Evolutionary conservation across 2,329 filamentous ascomycete genomes (phyloP), one percentile per base, ranked within the genome.

Genomic region (Aspergillus fumigatus): DNA sequence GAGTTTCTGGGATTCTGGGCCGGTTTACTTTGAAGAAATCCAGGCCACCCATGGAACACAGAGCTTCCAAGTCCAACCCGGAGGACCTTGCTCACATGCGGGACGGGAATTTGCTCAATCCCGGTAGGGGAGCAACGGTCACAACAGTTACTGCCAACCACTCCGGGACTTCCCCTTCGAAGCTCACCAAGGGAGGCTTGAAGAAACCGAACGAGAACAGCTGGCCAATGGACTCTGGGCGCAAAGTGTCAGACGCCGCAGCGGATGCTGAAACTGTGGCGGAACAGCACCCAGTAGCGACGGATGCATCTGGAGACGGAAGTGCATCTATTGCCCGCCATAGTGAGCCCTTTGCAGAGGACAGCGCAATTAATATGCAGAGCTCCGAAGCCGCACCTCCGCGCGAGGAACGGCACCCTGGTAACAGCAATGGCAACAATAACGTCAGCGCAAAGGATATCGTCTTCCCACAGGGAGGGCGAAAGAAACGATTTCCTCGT

Each of bases 31-130:
- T 71, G 35, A 64, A 67, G 50, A 68, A 67, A 49, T 47, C 67
- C 19, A 67, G 67, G 53, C 58, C 62, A 29, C 35, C 60, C 7
- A 23, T 48, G 3, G 62, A 69, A 7, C 65, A 68, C 29, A 55
- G 61, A 17, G 83, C 87, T 21, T 77, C 81, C 32, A 84, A 84
- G 40, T 71, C 76, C 0, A 80, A 81, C 23, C 65, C 72, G 11
- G 85, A 26, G 6, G 80, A 87, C 66, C 76, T 71, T 17, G 67
- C 71, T 27, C 67, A 64, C 29, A 29, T 65, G 38, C 67, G 65
- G 14, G 63, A 60, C 75, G 63, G 63, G 49, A 50, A 32, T 52
- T 55, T 56, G 53, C 57, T 52, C 59, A 63, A 7, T 48, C 54
- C 35, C 14, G 23, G 52, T 48, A 38, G 53, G 5, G 54, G 54